Percentiles rank a stretch among this genome's conserved stretches.
Evolutionary conservation across 495 filamentous ascomycete species (phyloP).

Genomic region (Hypoxylon intermedium): DNA sequence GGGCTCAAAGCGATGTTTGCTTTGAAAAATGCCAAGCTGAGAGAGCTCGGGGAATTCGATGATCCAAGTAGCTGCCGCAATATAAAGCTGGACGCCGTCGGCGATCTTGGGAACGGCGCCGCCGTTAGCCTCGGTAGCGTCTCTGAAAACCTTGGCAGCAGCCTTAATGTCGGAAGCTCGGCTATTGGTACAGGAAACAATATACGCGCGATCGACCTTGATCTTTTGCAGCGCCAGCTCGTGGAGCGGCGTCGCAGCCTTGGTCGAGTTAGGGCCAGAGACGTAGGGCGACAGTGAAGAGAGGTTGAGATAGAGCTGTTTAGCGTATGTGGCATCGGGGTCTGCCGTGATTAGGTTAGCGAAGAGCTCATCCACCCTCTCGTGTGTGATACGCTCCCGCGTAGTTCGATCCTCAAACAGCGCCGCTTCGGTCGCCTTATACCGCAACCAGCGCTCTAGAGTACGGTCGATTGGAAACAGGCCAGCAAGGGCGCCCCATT

Average conservation of each 20-base stretch:
- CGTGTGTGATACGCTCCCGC: conserved; percentile 68
- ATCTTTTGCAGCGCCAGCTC: too few species aligned
- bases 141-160: too few species aligned
- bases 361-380: conserved; percentile 74
- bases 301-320: conserved; percentile 66
- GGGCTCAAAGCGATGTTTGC: conserved; percentile 94
- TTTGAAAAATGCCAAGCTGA: conserved; percentile 87
- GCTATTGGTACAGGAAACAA: too few species aligned
- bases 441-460: conserved; percentile 76
- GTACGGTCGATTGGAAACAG: conserved; percentile 84
- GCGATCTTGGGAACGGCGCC: too few species aligned
- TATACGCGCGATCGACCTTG: too few species aligned
- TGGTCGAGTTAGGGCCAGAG: too few species aligned
- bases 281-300: conserved; percentile 87
- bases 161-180: too few species aligned
- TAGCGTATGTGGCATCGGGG: conserved; percentile 80
- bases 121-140: too few species aligned
- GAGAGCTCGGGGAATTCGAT: conserved; percentile 78
- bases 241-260: too few species aligned
- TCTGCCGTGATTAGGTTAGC: conserved; percentile 72
- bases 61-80: too few species aligned
- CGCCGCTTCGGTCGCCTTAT: conserved; percentile 74
- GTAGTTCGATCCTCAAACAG: conserved; percentile 44
- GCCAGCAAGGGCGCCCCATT: conserved; percentile 87
- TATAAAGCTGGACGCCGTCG: too few species aligned